Conservation (phyloP, 331 rosid species). For the Dryas integrifolia region DNA sequence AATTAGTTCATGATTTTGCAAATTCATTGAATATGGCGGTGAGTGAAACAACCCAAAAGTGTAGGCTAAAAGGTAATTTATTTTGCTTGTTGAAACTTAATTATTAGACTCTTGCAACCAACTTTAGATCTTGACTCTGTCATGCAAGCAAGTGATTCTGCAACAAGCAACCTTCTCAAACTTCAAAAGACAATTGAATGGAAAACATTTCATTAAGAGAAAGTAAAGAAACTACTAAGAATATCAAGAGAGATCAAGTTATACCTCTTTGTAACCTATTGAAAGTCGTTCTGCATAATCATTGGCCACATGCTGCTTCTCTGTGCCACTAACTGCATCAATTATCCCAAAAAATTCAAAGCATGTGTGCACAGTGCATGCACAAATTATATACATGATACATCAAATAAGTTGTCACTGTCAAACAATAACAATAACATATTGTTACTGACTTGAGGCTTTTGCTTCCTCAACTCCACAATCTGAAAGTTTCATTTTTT, state of each 20-base stretch:
- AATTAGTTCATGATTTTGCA: too few relatives aligned
- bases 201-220: background rate
- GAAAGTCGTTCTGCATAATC: conserved; percentile 31
- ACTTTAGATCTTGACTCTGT: conserved; percentile 15
- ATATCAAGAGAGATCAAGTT: background rate
- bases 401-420: too few relatives aligned
- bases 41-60: background rate
- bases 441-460: too few relatives aligned
- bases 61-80: background rate
- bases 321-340: conserved; percentile 35
- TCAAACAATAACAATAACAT: too few relatives aligned
- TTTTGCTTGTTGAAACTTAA: conserved; percentile 31
- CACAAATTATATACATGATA: too few relatives aligned
- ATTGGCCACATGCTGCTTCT: conserved; percentile 28
- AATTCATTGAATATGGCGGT: too few relatives aligned
- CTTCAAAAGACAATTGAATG: conserved; percentile 16
- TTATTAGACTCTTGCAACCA: conserved; percentile 17
- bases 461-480: too few relatives aligned
- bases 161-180: conserved; percentile 19
- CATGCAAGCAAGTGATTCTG: conserved; percentile 24
- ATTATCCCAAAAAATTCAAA: too few relatives aligned
- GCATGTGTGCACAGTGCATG: too few relatives aligned
- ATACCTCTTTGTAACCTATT: conserved; percentile 30
- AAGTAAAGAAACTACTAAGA: background rate
- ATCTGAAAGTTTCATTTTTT: too few relatives aligned